Evolutionary conservation across 306 rosid species (phyloP).

Genomic region (Abrus pulchellus): DNA sequence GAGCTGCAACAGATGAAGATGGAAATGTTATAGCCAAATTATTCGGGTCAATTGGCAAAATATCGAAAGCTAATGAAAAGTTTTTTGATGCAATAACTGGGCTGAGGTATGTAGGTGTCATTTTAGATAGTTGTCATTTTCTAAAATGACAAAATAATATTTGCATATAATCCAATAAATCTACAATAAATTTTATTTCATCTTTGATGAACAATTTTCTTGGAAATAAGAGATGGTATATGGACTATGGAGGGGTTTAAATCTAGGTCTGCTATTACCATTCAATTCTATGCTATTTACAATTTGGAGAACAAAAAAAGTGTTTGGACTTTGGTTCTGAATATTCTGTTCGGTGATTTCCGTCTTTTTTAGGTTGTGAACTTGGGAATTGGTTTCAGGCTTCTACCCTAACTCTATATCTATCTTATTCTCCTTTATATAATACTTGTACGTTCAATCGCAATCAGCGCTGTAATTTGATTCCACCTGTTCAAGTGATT

Average conservation of each 20-base stretch:
- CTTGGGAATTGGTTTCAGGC: conserved; percentile 32
- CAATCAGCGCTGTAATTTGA: conserved; percentile 10
- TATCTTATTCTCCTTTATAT: neutral
- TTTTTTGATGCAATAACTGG: conserved; percentile 93
- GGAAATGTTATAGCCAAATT: conserved; percentile 71
- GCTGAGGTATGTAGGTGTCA: conserved; percentile 68
- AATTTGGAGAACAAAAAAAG: conserved; percentile 28
- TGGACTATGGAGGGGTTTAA: conserved; percentile 5
- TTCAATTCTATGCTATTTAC: conserved; percentile 23
- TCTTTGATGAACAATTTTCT: conserved; percentile 25
- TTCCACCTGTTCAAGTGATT: conserved; percentile 33
- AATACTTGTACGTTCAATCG: conserved; percentile 1
- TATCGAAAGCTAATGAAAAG: conserved; percentile 90
- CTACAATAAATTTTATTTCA: conserved; percentile 11
- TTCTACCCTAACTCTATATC: neutral
- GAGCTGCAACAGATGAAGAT: conserved; percentile 83
- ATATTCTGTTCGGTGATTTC: conserved; percentile 24
- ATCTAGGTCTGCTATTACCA: conserved; percentile 9
- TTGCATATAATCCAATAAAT: conserved; percentile 20
- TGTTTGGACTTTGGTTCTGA: conserved; percentile 23
- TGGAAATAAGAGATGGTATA: conserved; percentile 19
- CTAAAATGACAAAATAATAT: conserved; percentile 7
- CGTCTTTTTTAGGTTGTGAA: conserved; percentile 1
- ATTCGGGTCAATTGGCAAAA: conserved; percentile 92
- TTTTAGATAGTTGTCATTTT: conserved; percentile 6